Evolutionary conservation across 1,284 basidiomycete genomes (phyloP).

Genomic region (Rugiboletus extremiorientalis): DNA sequence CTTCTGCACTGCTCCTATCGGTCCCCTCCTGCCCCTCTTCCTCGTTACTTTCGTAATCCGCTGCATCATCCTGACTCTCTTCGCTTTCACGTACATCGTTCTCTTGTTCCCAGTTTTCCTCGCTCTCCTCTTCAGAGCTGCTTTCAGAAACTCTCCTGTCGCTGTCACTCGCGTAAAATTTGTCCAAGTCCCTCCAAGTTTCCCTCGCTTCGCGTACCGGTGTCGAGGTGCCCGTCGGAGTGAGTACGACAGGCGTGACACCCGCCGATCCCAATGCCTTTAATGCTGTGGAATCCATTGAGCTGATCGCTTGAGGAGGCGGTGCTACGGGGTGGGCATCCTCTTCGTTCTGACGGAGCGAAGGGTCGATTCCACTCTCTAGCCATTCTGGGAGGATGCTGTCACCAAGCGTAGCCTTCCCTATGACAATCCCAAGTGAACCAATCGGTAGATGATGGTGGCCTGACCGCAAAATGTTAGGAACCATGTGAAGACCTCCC

Average conservation of each 20-base stretch:
- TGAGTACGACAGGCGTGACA: constrained; percentile 48
- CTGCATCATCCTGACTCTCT: constrained; percentile 31
- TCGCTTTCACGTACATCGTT: constrained; percentile 37
- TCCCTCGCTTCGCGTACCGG: constrained; percentile 43
- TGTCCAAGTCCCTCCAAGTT: constrained; percentile 61
- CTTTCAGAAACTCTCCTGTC: constrained; percentile 26
- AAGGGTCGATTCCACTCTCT: constrained; percentile 58
- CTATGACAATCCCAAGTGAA: constrained; percentile 56
- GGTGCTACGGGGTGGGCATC: constrained; percentile 42
- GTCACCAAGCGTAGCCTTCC: constrained; percentile 46
- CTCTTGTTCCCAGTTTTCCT: constrained; percentile 33
- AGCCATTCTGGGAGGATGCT: constrained; percentile 57
- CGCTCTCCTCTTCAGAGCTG: constrained; percentile 24
- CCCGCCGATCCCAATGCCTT: constrained; percentile 21
- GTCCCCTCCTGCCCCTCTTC: constrained; percentile 12
- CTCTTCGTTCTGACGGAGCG: constrained; percentile 56
- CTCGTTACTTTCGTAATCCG: constrained; percentile 26
- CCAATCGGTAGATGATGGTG: constrained; percentile 50
- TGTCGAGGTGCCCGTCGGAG: constrained; percentile 47
- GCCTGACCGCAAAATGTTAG: constrained; percentile 31
- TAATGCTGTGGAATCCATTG: constrained; percentile 24
- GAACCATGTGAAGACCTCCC: not conserved
- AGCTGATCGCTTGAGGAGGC: constrained; percentile 40
- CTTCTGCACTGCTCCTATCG: constrained; percentile 2
- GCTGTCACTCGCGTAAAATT: constrained; percentile 57